These are phyloP conservation scores for Alternaria tenuissima DNA, from an alignment of 2,329 filamentous ascomycete species.

Conservation along the genomic window DNA sequence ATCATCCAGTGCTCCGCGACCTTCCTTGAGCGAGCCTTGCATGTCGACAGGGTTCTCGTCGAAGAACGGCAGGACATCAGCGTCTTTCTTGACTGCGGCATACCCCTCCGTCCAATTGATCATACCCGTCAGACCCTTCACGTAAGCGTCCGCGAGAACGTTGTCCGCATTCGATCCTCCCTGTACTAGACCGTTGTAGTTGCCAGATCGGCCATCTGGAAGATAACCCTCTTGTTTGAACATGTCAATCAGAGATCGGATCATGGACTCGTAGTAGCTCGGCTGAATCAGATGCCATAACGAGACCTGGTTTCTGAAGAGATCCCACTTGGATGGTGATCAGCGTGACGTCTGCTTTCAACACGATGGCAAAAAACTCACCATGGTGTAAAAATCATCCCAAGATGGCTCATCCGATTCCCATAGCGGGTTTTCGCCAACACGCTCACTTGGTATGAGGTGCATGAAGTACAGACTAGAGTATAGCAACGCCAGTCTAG, in stretches of 20 bases:
- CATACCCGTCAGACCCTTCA: conserved; percentile 68
- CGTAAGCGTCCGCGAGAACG: conserved; percentile 70
- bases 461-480: conserved; percentile 50
- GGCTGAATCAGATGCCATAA: conserved; percentile 70
- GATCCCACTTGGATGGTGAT: conserved; percentile 63
- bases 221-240: conserved; percentile 69
- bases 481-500: conserved; percentile 44
- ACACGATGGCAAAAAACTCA: no score
- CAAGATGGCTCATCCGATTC: conserved; percentile 69
- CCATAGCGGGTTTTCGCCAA: conserved; percentile 75
- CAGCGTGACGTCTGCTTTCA: no score
- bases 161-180: conserved; percentile 50
- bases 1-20: conserved; percentile 53
- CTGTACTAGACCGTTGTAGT: conserved; percentile 64
- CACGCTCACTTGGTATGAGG: conserved; percentile 47
- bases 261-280: conserved; percentile 68
- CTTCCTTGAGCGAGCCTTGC: conserved; percentile 53
- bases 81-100: conserved; percentile 75
- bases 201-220: conserved; percentile 69
- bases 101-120: conserved; percentile 78
- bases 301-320: conserved; percentile 63
- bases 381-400: conserved; percentile 75
- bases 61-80: conserved; percentile 61
- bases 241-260: conserved; percentile 74
- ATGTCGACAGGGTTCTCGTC: conserved; percentile 47